These are phyloP conservation scores for Astrocystis sublimbata DNA, from an alignment of 495 filamentous ascomycete species.

Conservation along the genomic window DNA sequence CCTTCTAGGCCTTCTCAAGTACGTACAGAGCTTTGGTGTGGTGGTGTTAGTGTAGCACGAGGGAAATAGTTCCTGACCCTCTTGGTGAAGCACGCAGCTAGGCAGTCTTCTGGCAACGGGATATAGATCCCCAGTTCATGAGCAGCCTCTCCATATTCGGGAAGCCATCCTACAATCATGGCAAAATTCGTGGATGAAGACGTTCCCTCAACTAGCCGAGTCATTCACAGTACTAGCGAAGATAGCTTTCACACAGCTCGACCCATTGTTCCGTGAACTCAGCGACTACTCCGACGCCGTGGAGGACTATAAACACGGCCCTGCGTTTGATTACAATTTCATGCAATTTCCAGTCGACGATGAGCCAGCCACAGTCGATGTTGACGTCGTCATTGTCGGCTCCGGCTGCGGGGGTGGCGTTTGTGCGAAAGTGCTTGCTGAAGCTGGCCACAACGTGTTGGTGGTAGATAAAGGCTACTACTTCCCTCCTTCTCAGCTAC, in stretches of 20 bases:
- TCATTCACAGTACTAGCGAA: constrained; percentile 56
- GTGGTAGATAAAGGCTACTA: constrained; percentile 83
- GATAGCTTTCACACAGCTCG: constrained; percentile 59
- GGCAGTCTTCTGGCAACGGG: constrained; percentile 70
- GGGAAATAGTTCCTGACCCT: not conserved
- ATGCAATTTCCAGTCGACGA: constrained; percentile 45
- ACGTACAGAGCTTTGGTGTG: constrained; percentile 1
- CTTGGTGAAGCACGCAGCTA: constrained; percentile 58
- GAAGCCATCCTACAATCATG: constrained; percentile 62
- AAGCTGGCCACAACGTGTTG: constrained; percentile 70
- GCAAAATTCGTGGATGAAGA: constrained; percentile 57
- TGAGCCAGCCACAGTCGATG: constrained; percentile 58
- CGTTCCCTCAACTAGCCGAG: constrained; percentile 59
- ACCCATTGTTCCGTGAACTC: constrained; percentile 55
- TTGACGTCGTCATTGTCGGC: constrained; percentile 82
- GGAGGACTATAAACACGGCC: constrained; percentile 58
- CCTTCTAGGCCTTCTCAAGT: constrained; percentile 36
- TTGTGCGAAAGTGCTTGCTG: constrained; percentile 75
- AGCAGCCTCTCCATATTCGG: constrained; percentile 61
- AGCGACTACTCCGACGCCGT: constrained; percentile 65
- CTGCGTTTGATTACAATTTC: constrained; percentile 52
- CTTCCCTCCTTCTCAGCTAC: constrained; percentile 69
- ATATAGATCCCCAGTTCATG: constrained; percentile 59
- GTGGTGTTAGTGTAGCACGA: not conserved
- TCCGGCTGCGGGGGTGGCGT: constrained; percentile 89